phyloP scores from a whole-genome alignment of 768 basidiomycete species.

The Lentinula guzmanii region DNA sequence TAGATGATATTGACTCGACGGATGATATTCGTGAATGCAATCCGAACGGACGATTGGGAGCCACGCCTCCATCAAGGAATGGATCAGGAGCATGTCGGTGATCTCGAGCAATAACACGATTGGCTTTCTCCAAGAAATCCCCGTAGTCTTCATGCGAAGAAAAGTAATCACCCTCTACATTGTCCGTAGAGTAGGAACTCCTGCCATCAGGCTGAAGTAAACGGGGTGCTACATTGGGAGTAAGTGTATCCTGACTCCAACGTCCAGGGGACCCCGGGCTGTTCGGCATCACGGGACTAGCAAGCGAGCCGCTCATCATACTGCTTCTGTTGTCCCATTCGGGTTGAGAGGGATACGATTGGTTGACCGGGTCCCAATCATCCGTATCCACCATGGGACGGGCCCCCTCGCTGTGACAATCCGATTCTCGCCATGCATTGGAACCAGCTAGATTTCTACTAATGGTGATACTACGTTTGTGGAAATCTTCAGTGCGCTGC shows the following conservation, averaged over 20 bases:
- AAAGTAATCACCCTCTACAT: neutral
- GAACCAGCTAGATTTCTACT: slow-evolving; percentile 65
- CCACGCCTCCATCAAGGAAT: slow-evolving; percentile 59
- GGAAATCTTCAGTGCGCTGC: slow-evolving; percentile 93
- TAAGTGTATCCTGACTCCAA: slow-evolving; percentile 2
- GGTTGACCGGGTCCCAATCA: slow-evolving; percentile 74
- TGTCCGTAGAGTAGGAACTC: slow-evolving; percentile 8
- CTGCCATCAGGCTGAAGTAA: slow-evolving; percentile 12
- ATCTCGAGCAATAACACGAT: slow-evolving; percentile 76
- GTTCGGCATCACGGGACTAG: slow-evolving; percentile 14
- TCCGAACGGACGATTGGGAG: slow-evolving; percentile 36
- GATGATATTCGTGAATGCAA: slow-evolving; percentile 83
- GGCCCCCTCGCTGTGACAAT: slow-evolving; percentile 47
- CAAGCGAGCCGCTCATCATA: slow-evolving; percentile 28
- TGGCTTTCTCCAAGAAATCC: slow-evolving; percentile 82
- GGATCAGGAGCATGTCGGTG: slow-evolving; percentile 79
- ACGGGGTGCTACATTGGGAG: neutral
- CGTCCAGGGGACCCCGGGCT: slow-evolving; percentile 1
- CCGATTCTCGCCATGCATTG: slow-evolving; percentile 75
- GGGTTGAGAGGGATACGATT: slow-evolving; percentile 28
- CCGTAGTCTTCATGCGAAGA: slow-evolving; percentile 39
- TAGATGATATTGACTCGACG: slow-evolving; percentile 59
- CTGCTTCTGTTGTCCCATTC: slow-evolving; percentile 3
- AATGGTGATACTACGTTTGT: slow-evolving; percentile 71
- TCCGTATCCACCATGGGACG: slow-evolving; percentile 59